These are phyloP conservation scores for Dissophora globulifera DNA, from an alignment of 192 early-diverging fungal genomes.

Conservation along the genomic window DNA sequence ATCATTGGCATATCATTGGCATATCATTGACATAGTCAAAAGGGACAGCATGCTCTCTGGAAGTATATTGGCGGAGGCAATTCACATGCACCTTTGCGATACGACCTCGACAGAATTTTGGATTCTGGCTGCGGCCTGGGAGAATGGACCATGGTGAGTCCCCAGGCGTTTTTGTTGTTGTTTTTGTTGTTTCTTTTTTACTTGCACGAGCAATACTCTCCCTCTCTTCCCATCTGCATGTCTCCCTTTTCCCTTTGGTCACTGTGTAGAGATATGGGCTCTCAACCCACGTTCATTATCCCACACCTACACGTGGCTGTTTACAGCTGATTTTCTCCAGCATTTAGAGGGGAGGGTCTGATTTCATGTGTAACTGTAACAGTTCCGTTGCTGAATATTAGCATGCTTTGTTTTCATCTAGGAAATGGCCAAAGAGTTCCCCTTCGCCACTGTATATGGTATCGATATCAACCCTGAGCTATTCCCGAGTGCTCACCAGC, in stretches of 20 bases:
- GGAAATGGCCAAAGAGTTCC: slow-evolving; percentile 51
- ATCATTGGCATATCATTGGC: neutral
- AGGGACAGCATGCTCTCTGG: slow-evolving; percentile 54
- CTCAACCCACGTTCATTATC: neutral
- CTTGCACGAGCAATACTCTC: no score
- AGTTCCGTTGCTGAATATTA: neutral
- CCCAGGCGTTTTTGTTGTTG: neutral
- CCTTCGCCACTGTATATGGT: slow-evolving; percentile 48
- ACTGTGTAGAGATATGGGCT: no score
- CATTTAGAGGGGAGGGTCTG: no score
- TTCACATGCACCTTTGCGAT: slow-evolving; percentile 44
- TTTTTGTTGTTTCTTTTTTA: neutral
- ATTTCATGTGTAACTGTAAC: slow-evolving; percentile 2
- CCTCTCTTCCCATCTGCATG: no score
- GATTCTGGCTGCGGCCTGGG: slow-evolving; percentile 53
- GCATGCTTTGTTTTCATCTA: slow-evolving; percentile 4
- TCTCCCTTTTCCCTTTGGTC: no score
- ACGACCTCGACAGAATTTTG: slow-evolving; percentile 38
- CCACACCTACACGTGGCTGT: slow-evolving; percentile 9
- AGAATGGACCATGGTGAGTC: slow-evolving; percentile 52
- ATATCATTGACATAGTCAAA: slow-evolving; percentile 22
- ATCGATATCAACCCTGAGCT: slow-evolving; percentile 51
- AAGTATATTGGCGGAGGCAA: slow-evolving; percentile 53
- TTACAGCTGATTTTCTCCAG: no score
- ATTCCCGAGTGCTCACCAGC: slow-evolving; percentile 40